A percentile compares a stretch with the other conserved stretches of the same genome.
phyloP scores from a whole-genome alignment of 768 basidiomycete genomes.

The Mycena epipterygia region DNA sequence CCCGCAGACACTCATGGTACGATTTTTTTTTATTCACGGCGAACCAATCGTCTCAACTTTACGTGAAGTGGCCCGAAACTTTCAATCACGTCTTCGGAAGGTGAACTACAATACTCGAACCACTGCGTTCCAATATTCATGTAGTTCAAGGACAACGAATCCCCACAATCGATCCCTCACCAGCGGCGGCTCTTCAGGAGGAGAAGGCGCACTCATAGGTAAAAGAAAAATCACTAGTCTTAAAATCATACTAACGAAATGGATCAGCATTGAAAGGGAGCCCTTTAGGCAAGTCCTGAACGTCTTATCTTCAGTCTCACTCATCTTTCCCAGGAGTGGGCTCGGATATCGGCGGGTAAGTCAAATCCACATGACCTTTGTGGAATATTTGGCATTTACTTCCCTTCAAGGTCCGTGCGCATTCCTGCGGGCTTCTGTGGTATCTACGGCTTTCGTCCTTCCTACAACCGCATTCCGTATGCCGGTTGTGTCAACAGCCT shows the following conservation, averaged over 20 bases:
- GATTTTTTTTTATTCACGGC: not conserved
- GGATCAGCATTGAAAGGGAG: slow-evolving; percentile 60
- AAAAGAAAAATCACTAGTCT: slow-evolving; percentile 28
- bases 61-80: slow-evolving; percentile 78
- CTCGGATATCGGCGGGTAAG: slow-evolving; percentile 85
- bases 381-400: not conserved
- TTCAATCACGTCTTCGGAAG: slow-evolving; percentile 85
- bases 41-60: not conserved
- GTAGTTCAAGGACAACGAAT: slow-evolving; percentile 65
- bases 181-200: slow-evolving; percentile 87
- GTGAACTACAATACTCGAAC: not conserved
- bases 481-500: slow-evolving; percentile 73
- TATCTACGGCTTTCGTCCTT: slow-evolving; percentile 79
- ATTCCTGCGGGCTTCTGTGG: slow-evolving; percentile 79
- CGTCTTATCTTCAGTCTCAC: slow-evolving; percentile 4
- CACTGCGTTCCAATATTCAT: not conserved
- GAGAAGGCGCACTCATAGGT: slow-evolving; percentile 85
- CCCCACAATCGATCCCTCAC: slow-evolving; percentile 81
- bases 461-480: slow-evolving; percentile 79
- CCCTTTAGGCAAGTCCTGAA: slow-evolving; percentile 51
- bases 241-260: not conserved
- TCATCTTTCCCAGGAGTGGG: slow-evolving; percentile 66
- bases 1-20: slow-evolving; percentile 84
- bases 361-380: not conserved
- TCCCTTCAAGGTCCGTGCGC: slow-evolving; percentile 70